A percentile compares a stretch with the other conserved stretches of the same genome.
These are phyloP conservation scores for Meredithiella fracta DNA, from an alignment of 2,329 filamentous ascomycete species.

Conservation along the genomic window DNA sequence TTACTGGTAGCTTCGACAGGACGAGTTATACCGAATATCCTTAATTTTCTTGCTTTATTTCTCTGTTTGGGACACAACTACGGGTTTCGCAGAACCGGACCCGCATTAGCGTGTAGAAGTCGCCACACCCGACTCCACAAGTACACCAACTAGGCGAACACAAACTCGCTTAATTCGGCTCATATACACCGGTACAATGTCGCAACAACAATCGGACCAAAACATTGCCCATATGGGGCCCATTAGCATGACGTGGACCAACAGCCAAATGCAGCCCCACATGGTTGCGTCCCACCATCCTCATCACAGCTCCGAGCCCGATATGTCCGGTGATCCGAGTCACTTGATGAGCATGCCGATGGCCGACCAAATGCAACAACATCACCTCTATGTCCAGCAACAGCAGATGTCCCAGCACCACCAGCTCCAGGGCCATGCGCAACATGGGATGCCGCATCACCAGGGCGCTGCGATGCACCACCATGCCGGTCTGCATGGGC, in stretches of 20 bases:
- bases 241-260: conserved; percentile 10
- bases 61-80: neutral
- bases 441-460: conserved; percentile 8
- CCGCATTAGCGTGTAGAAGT: too few species aligned
- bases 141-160: neutral
- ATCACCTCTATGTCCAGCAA: conserved; percentile 9
- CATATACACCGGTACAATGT: conserved; percentile 6
- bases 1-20: neutral
- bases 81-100: neutral
- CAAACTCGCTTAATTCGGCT: neutral
- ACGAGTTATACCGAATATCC: neutral
- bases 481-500: conserved; percentile 3
- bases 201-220: conserved; percentile 12
- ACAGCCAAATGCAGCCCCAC: conserved; percentile 5
- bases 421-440: conserved; percentile 17
- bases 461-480: conserved; percentile 11
- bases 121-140: too few species aligned
- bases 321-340: conserved; percentile 9
- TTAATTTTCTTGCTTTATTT: neutral
- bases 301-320: conserved; percentile 7
- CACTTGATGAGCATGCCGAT: conserved; percentile 12
- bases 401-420: conserved; percentile 8
- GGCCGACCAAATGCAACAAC: conserved; percentile 10
- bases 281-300: conserved; percentile 6
- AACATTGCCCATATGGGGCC: conserved; percentile 10